phyloP scores from a whole-genome alignment of 1,139 yeast genomes.

The Hansenula sp. region DNA sequence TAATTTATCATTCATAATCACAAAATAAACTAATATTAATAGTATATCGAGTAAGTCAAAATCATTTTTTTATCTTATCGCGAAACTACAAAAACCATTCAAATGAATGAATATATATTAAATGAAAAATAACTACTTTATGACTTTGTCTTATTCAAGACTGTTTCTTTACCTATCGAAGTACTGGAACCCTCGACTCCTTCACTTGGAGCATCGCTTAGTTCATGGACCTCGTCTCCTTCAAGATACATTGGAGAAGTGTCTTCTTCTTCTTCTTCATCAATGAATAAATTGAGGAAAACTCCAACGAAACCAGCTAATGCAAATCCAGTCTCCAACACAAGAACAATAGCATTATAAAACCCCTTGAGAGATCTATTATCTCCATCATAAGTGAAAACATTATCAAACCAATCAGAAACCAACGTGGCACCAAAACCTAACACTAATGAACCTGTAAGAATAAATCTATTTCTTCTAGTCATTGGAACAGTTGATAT shows the following conservation, averaged over 20 bases:
- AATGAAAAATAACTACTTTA: no score
- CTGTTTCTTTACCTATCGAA: constrained; percentile 4
- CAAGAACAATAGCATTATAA: constrained; percentile 71
- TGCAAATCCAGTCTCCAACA: constrained; percentile 84
- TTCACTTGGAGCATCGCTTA: constrained; percentile 2
- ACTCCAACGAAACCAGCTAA: constrained; percentile 73
- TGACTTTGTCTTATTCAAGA: not conserved
- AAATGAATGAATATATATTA: not conserved
- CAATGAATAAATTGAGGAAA: constrained; percentile 60
- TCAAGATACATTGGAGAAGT: not conserved
- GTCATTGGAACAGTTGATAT: constrained; percentile 73
- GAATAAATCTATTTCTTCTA: constrained; percentile 80
- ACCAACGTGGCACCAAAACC: constrained; percentile 79
- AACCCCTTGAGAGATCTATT: constrained; percentile 66
- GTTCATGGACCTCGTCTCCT: constrained; percentile 21
- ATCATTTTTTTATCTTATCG: no score
- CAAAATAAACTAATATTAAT: no score
- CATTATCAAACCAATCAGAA: constrained; percentile 66
- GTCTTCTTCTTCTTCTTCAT: constrained; percentile 64
- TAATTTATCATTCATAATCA: not conserved
- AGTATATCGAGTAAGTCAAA: no score
- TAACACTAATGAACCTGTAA: constrained; percentile 69
- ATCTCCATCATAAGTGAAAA: constrained; percentile 70
- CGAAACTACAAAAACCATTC: no score
- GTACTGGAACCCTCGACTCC: constrained; percentile 1